A percentile compares a stretch with the other conserved stretches of the same genome.
These are phyloP conservation scores for Daldinia decipiens DNA, from an alignment of 495 filamentous ascomycete genomes.

Conservation along the genomic window DNA sequence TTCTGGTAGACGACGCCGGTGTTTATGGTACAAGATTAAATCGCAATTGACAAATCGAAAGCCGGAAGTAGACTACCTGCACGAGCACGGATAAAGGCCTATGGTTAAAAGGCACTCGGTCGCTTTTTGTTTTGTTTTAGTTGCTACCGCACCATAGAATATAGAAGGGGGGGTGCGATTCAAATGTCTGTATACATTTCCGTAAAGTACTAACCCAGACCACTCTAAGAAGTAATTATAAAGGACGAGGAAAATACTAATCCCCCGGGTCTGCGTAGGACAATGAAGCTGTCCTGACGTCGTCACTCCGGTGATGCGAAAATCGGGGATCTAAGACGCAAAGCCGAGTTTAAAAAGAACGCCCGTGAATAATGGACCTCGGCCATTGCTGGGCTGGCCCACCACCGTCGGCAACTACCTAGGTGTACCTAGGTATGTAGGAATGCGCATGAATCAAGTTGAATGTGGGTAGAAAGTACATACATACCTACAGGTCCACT, in stretches of 20 bases:
- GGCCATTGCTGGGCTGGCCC: conserved; percentile 32
- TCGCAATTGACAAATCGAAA: conserved; percentile 19
- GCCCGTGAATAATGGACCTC: conserved; percentile 41
- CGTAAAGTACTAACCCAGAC: conserved; percentile 4
- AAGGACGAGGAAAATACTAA: conserved; percentile 4
- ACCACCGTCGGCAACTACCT: conserved; percentile 32
- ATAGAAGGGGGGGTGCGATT: background rate
- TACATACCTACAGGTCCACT: no score
- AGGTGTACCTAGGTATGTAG: conserved; percentile 1
- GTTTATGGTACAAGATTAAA: conserved; percentile 4
- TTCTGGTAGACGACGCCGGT: background rate
- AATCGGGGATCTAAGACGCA: conserved; percentile 20
- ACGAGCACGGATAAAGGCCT: conserved; percentile 34
- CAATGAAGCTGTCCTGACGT: conserved; percentile 41
- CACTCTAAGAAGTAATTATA: conserved; percentile 2
- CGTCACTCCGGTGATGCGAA: conserved; percentile 35
- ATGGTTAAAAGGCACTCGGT: conserved; percentile 34
- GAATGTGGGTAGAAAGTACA: background rate
- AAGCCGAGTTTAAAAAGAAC: conserved; percentile 42
- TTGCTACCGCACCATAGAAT: conserved; percentile 26
- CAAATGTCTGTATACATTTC: conserved; percentile 24
- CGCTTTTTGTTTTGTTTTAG: conserved; percentile 24
- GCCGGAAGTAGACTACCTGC: conserved; percentile 4
- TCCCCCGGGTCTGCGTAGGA: conserved; percentile 15
- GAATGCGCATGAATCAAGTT: conserved; percentile 30